Base-by-base conservation (phyloP, 306 rosid species). In the Boehmeria nivea region DNA sequence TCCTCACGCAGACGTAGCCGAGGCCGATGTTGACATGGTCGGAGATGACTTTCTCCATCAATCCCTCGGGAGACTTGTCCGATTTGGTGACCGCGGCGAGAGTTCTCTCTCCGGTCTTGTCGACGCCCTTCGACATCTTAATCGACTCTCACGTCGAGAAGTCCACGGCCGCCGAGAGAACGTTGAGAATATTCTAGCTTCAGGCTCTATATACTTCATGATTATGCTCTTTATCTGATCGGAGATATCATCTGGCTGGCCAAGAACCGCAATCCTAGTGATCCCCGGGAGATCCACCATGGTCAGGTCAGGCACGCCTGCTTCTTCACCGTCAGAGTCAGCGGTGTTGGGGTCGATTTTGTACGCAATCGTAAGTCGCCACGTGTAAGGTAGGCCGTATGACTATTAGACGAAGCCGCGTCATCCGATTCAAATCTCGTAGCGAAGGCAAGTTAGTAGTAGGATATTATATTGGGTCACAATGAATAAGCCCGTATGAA, bases 91-190 rank as follows among this genome's bases (percentile, higher is more conserved):
- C 88, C 3, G 78, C 86, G 20, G 85, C 85, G 1, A 84, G 55
- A 1, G 88, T 84, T 28, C 94, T 81, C 28, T 43, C 11, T 0
- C 94, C 94, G 4, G 69, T 63, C 39, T 63, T 84, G n/a, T 84
- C 88, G 2, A 84, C 94, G 14, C 31, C 40, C 61, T 81, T 83
- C 2, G 89, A 84, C 87, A 81, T 84, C 44, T 83, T 60, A 45
- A 84, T 78, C 25, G 87, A 80, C 59, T 84, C 85, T 68, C 84
- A 81, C 0, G 87, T 84, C 0, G 85, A 44, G 20, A 84, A 84
- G 71, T 84, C 87, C 1, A 84, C 87, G 9, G 82, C 72, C 0
- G 87, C 84, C 8, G 93, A 77, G 10, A 84, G 71, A 19, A 84
- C 93, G 68, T 84, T 84, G 33, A 81, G 60, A 6, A 84, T 78